Evolutionary conservation across 2,329 filamentous ascomycete species (phyloP).

Genomic region (Fusarium armeniacum): DNA sequence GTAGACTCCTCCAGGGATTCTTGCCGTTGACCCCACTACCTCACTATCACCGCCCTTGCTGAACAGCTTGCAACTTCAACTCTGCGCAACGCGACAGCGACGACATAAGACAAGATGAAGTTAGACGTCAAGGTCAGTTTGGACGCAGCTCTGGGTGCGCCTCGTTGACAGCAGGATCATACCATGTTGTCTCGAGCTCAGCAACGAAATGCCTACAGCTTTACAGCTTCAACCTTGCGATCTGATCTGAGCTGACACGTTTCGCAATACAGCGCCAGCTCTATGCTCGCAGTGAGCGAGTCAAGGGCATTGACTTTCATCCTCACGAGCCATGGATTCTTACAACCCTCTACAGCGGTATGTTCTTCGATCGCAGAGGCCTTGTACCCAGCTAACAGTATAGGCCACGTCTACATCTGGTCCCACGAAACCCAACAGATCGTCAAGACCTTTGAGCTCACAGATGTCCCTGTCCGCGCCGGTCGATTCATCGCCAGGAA

Average conservation of each 20-base stretch:
- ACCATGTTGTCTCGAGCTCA: neutral
- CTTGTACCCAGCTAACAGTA: slow-evolving; percentile 19
- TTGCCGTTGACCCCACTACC: slow-evolving; percentile 49
- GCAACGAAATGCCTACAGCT: neutral
- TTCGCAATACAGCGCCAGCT: slow-evolving; percentile 59
- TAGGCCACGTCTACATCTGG: slow-evolving; percentile 99
- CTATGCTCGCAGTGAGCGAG: slow-evolving; percentile 88
- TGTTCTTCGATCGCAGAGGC: slow-evolving; percentile 47
- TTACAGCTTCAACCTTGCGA: slow-evolving; percentile 31
- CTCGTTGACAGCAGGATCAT: neutral
- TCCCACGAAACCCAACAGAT: slow-evolving; percentile 97
- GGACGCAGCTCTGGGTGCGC: slow-evolving; percentile 6
- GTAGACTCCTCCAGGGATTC: slow-evolving; percentile 48
- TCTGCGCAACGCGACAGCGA: slow-evolving; percentile 45
- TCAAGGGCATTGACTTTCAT: slow-evolving; percentile 98
- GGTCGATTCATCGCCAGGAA: slow-evolving; percentile 97
- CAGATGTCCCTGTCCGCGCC: slow-evolving; percentile 96
- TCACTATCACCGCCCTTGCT: slow-evolving; percentile 50
- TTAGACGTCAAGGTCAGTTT: slow-evolving; percentile 60
- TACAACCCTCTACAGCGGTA: slow-evolving; percentile 96
- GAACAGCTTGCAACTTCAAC: slow-evolving; percentile 51
- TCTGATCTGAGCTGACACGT: slow-evolving; percentile 47
- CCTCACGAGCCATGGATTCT: slow-evolving; percentile 97
- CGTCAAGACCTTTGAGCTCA: slow-evolving; percentile 98
- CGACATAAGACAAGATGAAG: slow-evolving; percentile 55